phyloP scores from a whole-genome alignment of 129 eudicot genomes.

The Heracleum sosnowskyi region DNA sequence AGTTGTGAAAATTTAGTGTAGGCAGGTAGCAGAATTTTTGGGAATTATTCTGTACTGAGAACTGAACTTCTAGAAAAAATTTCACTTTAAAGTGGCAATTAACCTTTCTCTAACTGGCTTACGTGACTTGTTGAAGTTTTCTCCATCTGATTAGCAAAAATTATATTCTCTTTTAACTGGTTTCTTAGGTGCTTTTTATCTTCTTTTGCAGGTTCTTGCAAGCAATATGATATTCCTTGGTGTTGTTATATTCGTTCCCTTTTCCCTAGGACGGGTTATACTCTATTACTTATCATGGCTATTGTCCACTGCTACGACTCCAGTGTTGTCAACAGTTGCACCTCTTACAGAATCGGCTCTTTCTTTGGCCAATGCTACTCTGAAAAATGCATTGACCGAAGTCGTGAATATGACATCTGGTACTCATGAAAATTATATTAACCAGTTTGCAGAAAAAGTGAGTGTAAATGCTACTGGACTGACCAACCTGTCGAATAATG shows the following conservation, averaged over 20 bases:
- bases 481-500: slow-evolving; percentile 35
- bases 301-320: slow-evolving; percentile 57
- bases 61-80: background rate
- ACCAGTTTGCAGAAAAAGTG: slow-evolving; percentile 48
- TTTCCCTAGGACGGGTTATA: slow-evolving; percentile 72
- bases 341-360: slow-evolving; percentile 73
- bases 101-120: background rate
- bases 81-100: background rate
- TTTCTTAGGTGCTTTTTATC: background rate
- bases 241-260: slow-evolving; percentile 79
- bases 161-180: background rate
- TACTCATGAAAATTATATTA: slow-evolving; percentile 28
- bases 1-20: background rate
- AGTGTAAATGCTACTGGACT: slow-evolving; percentile 46
- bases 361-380: slow-evolving; percentile 68
- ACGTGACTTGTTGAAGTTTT: background rate
- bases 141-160: background rate
- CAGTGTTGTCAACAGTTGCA: slow-evolving; percentile 44
- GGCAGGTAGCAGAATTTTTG: background rate
- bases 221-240: slow-evolving; percentile 97
- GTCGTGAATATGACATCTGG: slow-evolving; percentile 60
- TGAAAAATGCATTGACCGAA: slow-evolving; percentile 59
- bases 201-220: slow-evolving; percentile 75
- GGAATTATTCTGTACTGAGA: background rate
- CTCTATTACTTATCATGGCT: slow-evolving; percentile 67